phyloP scores from a whole-genome alignment of 2,329 filamentous ascomycete genomes.

The Ilyonectria sp. region DNA sequence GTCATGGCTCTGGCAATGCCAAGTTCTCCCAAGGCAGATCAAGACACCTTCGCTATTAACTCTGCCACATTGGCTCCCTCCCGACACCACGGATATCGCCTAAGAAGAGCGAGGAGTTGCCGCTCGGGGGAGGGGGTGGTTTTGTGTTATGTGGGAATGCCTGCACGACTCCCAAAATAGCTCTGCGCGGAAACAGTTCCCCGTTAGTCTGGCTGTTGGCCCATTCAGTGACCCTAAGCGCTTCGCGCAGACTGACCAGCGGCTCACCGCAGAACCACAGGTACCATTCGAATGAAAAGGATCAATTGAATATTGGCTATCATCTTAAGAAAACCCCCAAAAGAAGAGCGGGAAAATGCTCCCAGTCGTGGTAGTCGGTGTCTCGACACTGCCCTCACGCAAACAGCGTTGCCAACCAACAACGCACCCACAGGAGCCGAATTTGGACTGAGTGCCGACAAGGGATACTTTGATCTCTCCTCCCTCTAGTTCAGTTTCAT shows the following conservation, averaged over 20 bases:
- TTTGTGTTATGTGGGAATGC: not conserved
- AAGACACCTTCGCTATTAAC: not conserved
- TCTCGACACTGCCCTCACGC: not conserved
- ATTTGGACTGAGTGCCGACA: not conserved
- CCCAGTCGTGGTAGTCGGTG: not conserved
- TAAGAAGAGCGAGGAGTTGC: not conserved
- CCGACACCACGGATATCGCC: not conserved
- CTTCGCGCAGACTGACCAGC: no score
- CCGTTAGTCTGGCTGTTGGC: conserved; percentile 5
- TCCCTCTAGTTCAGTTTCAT: no score
- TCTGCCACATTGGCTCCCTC: not conserved
- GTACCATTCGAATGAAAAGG: not conserved
- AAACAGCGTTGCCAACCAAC: not conserved
- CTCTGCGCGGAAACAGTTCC: not conserved
- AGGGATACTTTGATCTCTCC: not conserved
- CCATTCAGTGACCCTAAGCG: not conserved
- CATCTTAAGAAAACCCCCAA: not conserved
- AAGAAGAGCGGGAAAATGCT: not conserved
- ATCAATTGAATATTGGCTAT: not conserved
- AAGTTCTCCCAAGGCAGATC: no score
- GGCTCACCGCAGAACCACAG: no score
- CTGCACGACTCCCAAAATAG: not conserved
- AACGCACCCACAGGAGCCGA: not conserved
- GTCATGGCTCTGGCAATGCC: no score
- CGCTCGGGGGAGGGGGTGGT: not conserved